Percentiles rank a stretch among this genome's conserved stretches.
Evolutionary conservation across 129 eudicot species (phyloP).

Genomic region (Erigeron canadensis): DNA sequence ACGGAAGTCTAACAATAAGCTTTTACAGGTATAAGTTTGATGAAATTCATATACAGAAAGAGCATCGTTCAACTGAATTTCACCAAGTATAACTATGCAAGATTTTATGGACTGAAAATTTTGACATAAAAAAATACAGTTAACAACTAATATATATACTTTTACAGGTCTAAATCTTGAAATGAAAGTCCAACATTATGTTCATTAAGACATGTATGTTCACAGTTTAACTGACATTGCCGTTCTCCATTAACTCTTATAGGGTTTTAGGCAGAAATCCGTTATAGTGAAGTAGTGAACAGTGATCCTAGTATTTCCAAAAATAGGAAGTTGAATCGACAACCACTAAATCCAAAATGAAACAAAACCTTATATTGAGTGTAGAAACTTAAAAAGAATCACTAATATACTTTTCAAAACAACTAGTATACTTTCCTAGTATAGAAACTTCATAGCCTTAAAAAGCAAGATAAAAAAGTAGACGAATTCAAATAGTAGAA

Average conservation of each 20-base stretch:
- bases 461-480: not conserved
- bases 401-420: too few relatives aligned
- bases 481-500: not conserved
- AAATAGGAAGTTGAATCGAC: slow-evolving; percentile 7
- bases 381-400: too few relatives aligned
- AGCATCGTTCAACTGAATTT: too few relatives aligned
- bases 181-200: not conserved
- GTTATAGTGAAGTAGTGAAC: slow-evolving; percentile 4
- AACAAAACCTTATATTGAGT: not conserved
- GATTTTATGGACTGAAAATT: too few relatives aligned
- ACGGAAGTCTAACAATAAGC: not conserved
- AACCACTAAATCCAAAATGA: not conserved
- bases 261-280: not conserved
- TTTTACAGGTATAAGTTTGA: slow-evolving; percentile 4
- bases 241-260: not conserved
- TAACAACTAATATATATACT: too few relatives aligned
- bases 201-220: not conserved
- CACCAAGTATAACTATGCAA: too few relatives aligned
- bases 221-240: not conserved
- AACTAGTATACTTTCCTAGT: too few relatives aligned
- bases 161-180: not conserved
- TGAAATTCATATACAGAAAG: not conserved
- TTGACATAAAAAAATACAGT: too few relatives aligned
- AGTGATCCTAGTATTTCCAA: not conserved
- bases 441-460: not conserved